Evolutionary conservation across 257 asterid species (phyloP).

Genomic region (Solanum dulcamara): DNA sequence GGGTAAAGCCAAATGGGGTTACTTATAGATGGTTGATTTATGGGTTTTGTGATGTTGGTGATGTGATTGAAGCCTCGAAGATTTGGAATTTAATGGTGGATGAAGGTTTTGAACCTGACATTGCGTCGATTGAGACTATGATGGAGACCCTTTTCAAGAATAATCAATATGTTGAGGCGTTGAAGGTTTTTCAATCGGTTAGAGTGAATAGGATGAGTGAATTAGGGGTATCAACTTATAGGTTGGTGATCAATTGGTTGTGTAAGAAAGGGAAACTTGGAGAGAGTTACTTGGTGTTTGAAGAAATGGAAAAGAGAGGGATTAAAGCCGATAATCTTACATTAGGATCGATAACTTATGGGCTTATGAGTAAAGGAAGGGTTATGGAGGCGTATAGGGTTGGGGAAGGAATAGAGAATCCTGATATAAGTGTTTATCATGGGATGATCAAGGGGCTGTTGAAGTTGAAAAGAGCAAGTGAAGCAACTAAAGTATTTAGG

Average conservation of each 20-base stretch:
- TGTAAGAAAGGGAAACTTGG: slow-evolving; percentile 63
- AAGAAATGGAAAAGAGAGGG: slow-evolving; percentile 63
- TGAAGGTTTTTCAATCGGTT: slow-evolving; percentile 63
- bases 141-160: slow-evolving; percentile 62
- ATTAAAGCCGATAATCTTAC: slow-evolving; percentile 36
- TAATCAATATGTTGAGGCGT: slow-evolving; percentile 36
- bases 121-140: slow-evolving; percentile 33
- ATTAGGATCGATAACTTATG: slow-evolving; percentile 39
- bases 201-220: slow-evolving; percentile 35
- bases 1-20: slow-evolving; percentile 34
- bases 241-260: slow-evolving; percentile 69
- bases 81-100: slow-evolving; percentile 84
- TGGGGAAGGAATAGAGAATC: slow-evolving; percentile 34
- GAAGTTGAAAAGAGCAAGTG: slow-evolving; percentile 55
- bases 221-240: slow-evolving; percentile 42
- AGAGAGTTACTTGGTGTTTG: slow-evolving; percentile 40
- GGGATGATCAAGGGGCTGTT: slow-evolving; percentile 83
- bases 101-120: slow-evolving; percentile 45
- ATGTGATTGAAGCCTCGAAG: slow-evolving; percentile 74
- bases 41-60: slow-evolving; percentile 80
- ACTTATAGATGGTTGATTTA: slow-evolving; percentile 73
- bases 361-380: slow-evolving; percentile 53
- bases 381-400: slow-evolving; percentile 47
- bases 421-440: slow-evolving; percentile 52
- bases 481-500: slow-evolving; percentile 80